Evolutionary conservation across 2,329 filamentous ascomycete species (phyloP), one percentile per base, ranked within the genome.

Genomic region (Epichloe festucae): DNA sequence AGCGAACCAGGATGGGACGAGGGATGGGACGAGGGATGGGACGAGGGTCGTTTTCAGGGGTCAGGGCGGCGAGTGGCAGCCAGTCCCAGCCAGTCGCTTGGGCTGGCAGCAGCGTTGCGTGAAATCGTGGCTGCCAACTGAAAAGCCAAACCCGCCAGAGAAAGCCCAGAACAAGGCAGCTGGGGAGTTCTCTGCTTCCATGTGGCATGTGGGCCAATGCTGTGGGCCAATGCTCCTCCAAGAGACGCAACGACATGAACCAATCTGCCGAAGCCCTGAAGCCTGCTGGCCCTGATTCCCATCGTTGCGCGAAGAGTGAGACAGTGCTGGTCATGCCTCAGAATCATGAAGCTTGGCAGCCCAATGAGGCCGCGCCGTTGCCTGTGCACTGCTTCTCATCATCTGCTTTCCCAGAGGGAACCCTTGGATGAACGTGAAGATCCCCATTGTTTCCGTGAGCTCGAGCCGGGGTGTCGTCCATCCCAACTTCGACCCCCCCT

Each of bases 21-120:
- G 51, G 44, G 48, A 21, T 21, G 21, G 21, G 21, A 21, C 21
- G 21, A 21, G 21, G 2, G 15, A 42, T 6, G 21, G 21, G 23
- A 23, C 23, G 23, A 23, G 6, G 45, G 48, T 12, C 8, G 6
- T 45, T 53, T 53, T 53, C 52, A 53, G 46, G 36, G 48, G 36
- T 31, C 0, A 11, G 15, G 31, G 48, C 31, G 17, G 31, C 34
- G 19, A 11, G 41, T 43, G 41, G 41, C 42, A 11, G 34, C 34
- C 41, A 43, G 10, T 12, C 8, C 0, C 27, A 31, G 27, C 27
- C 19, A 36, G 15, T 44, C 23, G 6, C 8, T 21, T 31, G 19
- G 19, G 36, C 35, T 11, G 36, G 36, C 19, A 31, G 21, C n/a
- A 35, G 8, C 46, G 36, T 6, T 11, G 21, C 7, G 15, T 40